Evolutionary conservation across 2,329 filamentous ascomycete species (phyloP), one percentile per base, ranked within the genome.

Genomic region (Cytospora mali): DNA sequence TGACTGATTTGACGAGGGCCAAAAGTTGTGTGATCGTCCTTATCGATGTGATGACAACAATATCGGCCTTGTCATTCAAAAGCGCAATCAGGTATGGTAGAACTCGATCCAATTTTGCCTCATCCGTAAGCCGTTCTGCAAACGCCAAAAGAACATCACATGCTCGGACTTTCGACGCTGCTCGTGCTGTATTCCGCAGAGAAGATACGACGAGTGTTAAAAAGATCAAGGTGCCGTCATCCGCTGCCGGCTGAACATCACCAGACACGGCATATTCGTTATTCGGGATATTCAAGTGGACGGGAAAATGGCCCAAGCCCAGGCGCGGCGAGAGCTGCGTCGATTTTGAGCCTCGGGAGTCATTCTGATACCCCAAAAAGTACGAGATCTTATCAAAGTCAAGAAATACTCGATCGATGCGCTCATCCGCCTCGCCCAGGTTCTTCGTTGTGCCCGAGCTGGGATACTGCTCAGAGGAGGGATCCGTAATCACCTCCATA

Each of bases 301-400:
- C 82, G 0, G 94, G 93, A 62, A 97, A 92, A 25, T 92, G 80
- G 2, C 83, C 82, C 21, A 87, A 76, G 2, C 81, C 83, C 10
- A 86, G 79, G 48, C 81, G 78, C 2, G 79, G 77, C 4, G 79
- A 75, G 4, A 79, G 73, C 27, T 76, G 72, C 29, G 70, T 68
- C 23, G 71, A 65, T 25, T 72, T 68, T 0, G 68, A 60, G 4
- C 68, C 62, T 13, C 72, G 68, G 16, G 75, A 71, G 2, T 81
- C 81, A 50, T 87, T 80, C 29, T 86, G 84, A 65, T 92, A 92
- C 16, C 92, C 93, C 1, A 99, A 82, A 62, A 97, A 96, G 72
- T 96, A 96, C 0, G 94, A 93, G 58, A 99, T 97, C 75, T 98
- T 99, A 74, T 99, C 95, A 76, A 97, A 98, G 72, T 99, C 95